Evolutionary conservation across 1,284 basidiomycete species (phyloP).

Genomic region (Sporisorium graminicola): DNA sequence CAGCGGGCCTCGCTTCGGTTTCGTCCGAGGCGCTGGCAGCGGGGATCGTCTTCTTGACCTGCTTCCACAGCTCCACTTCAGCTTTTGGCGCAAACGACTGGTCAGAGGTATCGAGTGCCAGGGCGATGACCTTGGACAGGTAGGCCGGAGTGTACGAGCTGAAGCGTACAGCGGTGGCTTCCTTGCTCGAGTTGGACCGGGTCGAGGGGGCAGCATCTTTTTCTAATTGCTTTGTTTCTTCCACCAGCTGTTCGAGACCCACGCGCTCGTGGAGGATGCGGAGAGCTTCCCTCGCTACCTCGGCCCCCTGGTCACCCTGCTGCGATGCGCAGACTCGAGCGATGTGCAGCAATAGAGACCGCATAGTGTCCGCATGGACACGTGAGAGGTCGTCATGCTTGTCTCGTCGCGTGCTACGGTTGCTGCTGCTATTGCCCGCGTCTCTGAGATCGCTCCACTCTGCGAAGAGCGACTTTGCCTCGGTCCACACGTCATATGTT

Average conservation of each 20-base stretch:
- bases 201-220: background rate
- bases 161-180: slow-evolving; percentile 18
- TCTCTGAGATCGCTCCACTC: slow-evolving; percentile 18
- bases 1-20: background rate
- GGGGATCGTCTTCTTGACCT: slow-evolving; percentile 18
- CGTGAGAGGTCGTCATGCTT: slow-evolving; percentile 4
- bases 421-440: background rate
- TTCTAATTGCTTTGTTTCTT: background rate
- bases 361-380: slow-evolving; percentile 16
- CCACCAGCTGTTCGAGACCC: slow-evolving; percentile 17
- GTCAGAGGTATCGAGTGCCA: slow-evolving; percentile 31
- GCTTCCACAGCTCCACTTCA: slow-evolving; percentile 43
- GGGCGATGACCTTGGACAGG: slow-evolving; percentile 9
- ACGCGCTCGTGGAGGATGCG: slow-evolving; percentile 15
- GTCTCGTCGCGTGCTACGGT: background rate
- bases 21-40: background rate
- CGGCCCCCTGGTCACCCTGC: background rate
- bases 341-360: slow-evolving; percentile 15
- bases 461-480: slow-evolving; percentile 22
- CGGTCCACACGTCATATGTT: slow-evolving; percentile 30
- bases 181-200: background rate
- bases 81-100: slow-evolving; percentile 33
- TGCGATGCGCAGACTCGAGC: slow-evolving; percentile 11
- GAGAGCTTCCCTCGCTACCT: slow-evolving; percentile 38
- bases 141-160: background rate